Conservation (phyloP, 306 rosid genomes). For the Quercus aquifolioides region DNA sequence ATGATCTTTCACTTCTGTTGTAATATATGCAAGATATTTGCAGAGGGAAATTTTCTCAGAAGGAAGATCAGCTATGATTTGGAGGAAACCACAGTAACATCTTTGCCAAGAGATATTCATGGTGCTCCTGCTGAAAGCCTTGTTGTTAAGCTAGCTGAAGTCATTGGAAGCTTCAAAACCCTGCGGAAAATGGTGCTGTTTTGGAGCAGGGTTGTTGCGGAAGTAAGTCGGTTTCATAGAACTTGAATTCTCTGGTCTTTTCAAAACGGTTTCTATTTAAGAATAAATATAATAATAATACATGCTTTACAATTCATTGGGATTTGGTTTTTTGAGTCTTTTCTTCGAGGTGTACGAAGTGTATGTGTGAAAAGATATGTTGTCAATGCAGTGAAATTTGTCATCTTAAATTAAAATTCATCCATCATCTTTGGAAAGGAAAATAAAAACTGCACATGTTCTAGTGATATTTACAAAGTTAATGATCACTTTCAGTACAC, state of each 20-base stretch:
- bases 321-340: slow-evolving; percentile 1
- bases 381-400: slow-evolving; percentile 14
- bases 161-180: slow-evolving; percentile 73
- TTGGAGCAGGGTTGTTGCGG: slow-evolving; percentile 79
- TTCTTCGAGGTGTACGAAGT: background rate
- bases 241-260: slow-evolving; percentile 23
- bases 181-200: slow-evolving; percentile 74
- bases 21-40: slow-evolving; percentile 89
- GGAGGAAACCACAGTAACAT: slow-evolving; percentile 45
- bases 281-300: slow-evolving; percentile 14
- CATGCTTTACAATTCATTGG: slow-evolving; percentile 15
- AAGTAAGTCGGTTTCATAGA: slow-evolving; percentile 57
- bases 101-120: slow-evolving; percentile 81
- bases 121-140: slow-evolving; percentile 95
- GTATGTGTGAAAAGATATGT: background rate
- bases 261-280: slow-evolving; percentile 8
- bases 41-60: slow-evolving; percentile 83
- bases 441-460: background rate
- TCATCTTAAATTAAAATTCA: slow-evolving; percentile 1
- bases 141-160: slow-evolving; percentile 87
- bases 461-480: background rate
- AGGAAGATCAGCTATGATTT: slow-evolving; percentile 55
- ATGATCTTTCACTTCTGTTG: slow-evolving; percentile 71
- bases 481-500: slow-evolving; percentile 2
- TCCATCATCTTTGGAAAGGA: background rate